Evolutionary conservation across 2,329 filamentous ascomycete genomes (phyloP), one percentile per base, ranked within the genome.

Genomic region (Aspergillus sp.): DNA sequence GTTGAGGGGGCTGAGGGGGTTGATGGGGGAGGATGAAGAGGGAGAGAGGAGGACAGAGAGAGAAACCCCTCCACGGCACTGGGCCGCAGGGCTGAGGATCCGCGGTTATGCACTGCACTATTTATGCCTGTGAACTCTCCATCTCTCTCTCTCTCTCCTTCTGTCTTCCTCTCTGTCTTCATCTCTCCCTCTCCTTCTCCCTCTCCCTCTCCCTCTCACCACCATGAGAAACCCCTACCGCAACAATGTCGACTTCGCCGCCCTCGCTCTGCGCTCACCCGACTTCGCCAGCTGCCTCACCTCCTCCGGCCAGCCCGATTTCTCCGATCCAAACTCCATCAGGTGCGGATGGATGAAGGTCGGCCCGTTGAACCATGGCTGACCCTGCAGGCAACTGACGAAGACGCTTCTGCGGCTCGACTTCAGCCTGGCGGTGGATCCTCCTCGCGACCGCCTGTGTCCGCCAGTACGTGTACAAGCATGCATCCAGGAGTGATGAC

Each of bases 381-480:
- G 16, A 22, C 42, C 32, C 32, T 26, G 29, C 39, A 75, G 73
- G 46, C 64, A 72, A 46, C 67, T 96, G 30, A 93, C 88, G 8
- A 86, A 82, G 51, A 79, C 80, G 12, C 68, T 95, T 2, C 67
- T 96, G 12, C 75, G 74, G 37, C 61, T 72, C 10, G 80, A 95
- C 56, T 96, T 95, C 56, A 71, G 68, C 8, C 60, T 96, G 6
- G 51, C 66, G 1, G 63, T 95, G 10, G 68, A 80, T 4, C 66
- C 96, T 1, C 86, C 86, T 0, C 62, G 72, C 15, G 78, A 94
- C 55, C 71, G 89, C 14, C 68, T 98, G 1, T 96, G 89, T 52
- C 91, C 89, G 8, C 85, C 88, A 1, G 82, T 93, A 53, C 48
- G 67, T 32, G 15, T 13, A 15, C 3, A 5, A 3, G 8, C 19